Evolutionary conservation across 345 rosid species (phyloP).

Genomic region (Citrus reticulata): DNA sequence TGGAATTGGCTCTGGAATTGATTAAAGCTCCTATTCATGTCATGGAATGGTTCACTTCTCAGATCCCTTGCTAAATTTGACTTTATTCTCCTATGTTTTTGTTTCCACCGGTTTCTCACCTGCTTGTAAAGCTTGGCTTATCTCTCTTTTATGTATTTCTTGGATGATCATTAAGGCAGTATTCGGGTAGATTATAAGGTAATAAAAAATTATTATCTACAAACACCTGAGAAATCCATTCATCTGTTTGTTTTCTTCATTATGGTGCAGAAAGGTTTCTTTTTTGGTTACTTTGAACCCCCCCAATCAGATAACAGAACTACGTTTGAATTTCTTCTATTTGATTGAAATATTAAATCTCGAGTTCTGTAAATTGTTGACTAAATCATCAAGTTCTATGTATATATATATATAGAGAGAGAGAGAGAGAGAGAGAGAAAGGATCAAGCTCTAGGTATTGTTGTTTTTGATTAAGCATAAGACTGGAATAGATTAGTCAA

Average conservation of each 20-base stretch:
- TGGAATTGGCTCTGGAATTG: conserved; percentile 61
- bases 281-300: neutral
- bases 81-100: neutral
- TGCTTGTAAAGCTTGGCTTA: neutral
- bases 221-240: neutral
- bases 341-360: neutral
- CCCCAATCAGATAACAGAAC: neutral
- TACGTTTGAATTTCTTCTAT: neutral
- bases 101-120: neutral
- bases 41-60: conserved; percentile 64
- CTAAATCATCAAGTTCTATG: neutral
- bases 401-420: neutral
- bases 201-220: neutral
- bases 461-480: neutral
- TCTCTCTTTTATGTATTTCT: neutral
- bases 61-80: conserved; percentile 50
- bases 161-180: neutral
- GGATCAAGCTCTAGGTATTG: neutral
- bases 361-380: neutral
- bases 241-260: neutral
- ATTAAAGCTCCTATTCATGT: conserved; percentile 63
- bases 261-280: neutral
- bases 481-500: neutral
- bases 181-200: too few relatives aligned
- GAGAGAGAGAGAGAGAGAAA: too few relatives aligned